These are phyloP conservation scores for Fusarium palustre DNA, from an alignment of 2,329 filamentous ascomycete genomes.

Conservation along the genomic window DNA sequence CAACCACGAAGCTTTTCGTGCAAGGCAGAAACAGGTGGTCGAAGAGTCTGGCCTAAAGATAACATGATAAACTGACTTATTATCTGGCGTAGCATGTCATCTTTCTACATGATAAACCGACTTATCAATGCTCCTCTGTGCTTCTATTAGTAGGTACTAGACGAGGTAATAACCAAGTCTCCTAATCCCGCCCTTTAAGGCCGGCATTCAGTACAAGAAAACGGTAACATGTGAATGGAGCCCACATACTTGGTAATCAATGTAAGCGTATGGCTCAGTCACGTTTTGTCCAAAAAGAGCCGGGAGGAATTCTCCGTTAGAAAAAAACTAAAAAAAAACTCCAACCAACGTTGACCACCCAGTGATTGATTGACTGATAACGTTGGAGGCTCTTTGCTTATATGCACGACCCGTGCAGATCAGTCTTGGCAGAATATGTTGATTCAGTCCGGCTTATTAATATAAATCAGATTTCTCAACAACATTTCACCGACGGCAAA, in stretches of 20 bases:
- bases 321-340: too few species aligned
- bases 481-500: neutral
- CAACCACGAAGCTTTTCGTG: neutral
- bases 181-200: neutral
- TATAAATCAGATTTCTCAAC: slow-evolving; percentile 16
- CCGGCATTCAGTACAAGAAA: neutral
- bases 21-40: too few species aligned
- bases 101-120: neutral
- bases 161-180: too few species aligned
- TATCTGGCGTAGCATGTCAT: too few species aligned
- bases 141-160: neutral
- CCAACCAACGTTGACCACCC: neutral
- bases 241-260: neutral
- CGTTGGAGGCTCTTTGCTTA: slow-evolving; percentile 26
- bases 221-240: neutral
- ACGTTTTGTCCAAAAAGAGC: too few species aligned
- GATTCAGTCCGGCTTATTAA: slow-evolving; percentile 18
- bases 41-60: neutral
- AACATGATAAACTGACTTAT: neutral
- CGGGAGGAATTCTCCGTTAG: neutral
- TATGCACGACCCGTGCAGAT: slow-evolving; percentile 2
- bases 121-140: neutral
- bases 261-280: neutral
- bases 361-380: slow-evolving; percentile 20
- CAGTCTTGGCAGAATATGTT: neutral